A percentile compares a stretch with the other conserved stretches of the same genome.
phyloP scores from a whole-genome alignment of 371 early-diverging fungal species.

The Blastocladiella emersonii region DNA sequence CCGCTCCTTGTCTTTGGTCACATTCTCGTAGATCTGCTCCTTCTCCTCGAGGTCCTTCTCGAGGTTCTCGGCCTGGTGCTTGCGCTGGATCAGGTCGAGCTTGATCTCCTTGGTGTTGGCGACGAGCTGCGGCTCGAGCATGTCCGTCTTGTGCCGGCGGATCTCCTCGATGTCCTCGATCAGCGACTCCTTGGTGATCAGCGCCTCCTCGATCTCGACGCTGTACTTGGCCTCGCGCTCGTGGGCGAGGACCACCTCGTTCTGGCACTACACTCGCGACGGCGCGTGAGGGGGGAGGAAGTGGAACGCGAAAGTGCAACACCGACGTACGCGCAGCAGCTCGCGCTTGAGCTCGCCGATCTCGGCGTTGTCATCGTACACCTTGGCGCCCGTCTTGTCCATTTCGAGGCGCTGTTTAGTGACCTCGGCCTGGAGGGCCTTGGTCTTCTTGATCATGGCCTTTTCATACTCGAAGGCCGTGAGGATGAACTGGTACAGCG shows the following conservation, averaged over 20 bases:
- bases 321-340: constrained; percentile 23
- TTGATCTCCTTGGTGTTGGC: constrained; percentile 39
- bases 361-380: constrained; percentile 27
- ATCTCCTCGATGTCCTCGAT: constrained; percentile 36
- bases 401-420: constrained; percentile 28
- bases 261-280: constrained; percentile 21
- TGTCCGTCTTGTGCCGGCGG: constrained; percentile 38
- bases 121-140: constrained; percentile 43
- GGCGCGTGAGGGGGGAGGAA: neutral
- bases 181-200: constrained; percentile 19
- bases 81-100: constrained; percentile 32
- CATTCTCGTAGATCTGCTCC: constrained; percentile 24
- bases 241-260: constrained; percentile 29
- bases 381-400: constrained; percentile 24
- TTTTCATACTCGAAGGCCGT: constrained; percentile 28
- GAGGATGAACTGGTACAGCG: constrained; percentile 24
- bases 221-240: constrained; percentile 25
- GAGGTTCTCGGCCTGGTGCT: constrained; percentile 38
- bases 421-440: constrained; percentile 24
- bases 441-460: constrained; percentile 20
- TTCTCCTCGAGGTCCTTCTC: constrained; percentile 45
- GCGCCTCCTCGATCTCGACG: constrained; percentile 28
- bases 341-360: constrained; percentile 41
- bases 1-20: constrained; percentile 28
- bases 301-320: neutral